Base-by-base conservation (phyloP, 176 grass and related monocot genomes). In the Carex pumila region DNA sequence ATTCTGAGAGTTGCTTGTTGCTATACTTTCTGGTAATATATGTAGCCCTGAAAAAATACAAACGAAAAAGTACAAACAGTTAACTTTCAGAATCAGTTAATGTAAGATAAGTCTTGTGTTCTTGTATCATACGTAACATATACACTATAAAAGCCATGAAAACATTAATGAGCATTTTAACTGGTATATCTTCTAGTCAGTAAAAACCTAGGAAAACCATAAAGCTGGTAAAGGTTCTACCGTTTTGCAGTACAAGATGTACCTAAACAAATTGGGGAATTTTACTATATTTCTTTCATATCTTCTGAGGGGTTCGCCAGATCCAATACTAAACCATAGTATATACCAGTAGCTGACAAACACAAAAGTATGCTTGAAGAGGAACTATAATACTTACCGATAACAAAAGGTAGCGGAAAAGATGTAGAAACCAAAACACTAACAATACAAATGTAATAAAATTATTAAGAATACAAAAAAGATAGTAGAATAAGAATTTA, bases 11-110 rank as follows among this genome's bases (percentile, higher is more conserved):
- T 52, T 85, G 89, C 78, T 95, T 93, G 61, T 84, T 89, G 71
- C 85, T 89, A 72, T 79, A 95, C 80, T 98, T 93, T 53, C 91
- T 92, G 84, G 85, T 90, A 68, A 98, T 93, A 83, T 91, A 89
- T 43, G 88, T 86, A 86, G 89, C 95, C 95, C 95, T 98, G 37
- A 39, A 39, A 39, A 39, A 39, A 5, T 39, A 37, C 36, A 37
- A 37, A 37, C 3, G 36, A 39, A 63, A 3, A 76, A 85, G 83
- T 79, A 41, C 81, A 88, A 78, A 88, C 50, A 18, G 75, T 74
- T 84, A 62, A 62, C 11, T 22, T 83, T 57, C 21, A 80, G 74
- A 82, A 85, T 65, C 47, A 73, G 4, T 34, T 61, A 58, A 31
- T 86, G 63, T 55, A 19, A 7, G 5, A 53, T 60, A 70, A 12